These are phyloP conservation scores for Cryptococcus sp. DNA, from an alignment of 1,284 basidiomycete genomes.

Conservation along the genomic window DNA sequence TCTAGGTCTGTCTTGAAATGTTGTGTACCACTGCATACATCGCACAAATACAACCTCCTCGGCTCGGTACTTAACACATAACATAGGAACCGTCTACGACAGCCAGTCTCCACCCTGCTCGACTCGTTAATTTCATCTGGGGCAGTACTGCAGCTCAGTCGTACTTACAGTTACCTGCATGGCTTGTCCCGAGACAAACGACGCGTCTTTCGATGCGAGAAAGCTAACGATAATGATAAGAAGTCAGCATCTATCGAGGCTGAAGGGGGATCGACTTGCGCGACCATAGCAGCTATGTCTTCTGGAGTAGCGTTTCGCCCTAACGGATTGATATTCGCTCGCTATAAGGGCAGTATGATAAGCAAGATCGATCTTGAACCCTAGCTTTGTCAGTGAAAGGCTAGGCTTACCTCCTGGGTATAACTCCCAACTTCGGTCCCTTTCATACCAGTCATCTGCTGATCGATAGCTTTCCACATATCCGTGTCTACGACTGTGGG, in stretches of 20 bases:
- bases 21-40: no score
- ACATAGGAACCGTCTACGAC: background rate
- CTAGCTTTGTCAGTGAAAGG: background rate
- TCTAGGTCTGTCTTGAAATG: background rate
- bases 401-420: conserved; percentile 6
- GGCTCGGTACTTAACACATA: no score
- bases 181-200: conserved; percentile 20
- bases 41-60: no score
- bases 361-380: background rate
- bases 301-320: conserved; percentile 14
- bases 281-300: conserved; percentile 21
- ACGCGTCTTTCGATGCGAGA: conserved; percentile 21
- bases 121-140: background rate
- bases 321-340: conserved; percentile 13
- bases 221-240: conserved; percentile 9
- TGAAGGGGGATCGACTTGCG: background rate
- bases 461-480: conserved; percentile 42
- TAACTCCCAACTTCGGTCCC: conserved; percentile 4
- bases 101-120: conserved; percentile 13
- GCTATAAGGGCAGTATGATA: background rate
- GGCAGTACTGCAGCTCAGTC: no score
- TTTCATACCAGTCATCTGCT: conserved; percentile 10
- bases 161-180: conserved; percentile 19
- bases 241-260: background rate
- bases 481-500: conserved; percentile 55